These are phyloP conservation scores for Poronia punctata DNA, from an alignment of 495 filamentous ascomycete genomes.

Conservation along the genomic window DNA sequence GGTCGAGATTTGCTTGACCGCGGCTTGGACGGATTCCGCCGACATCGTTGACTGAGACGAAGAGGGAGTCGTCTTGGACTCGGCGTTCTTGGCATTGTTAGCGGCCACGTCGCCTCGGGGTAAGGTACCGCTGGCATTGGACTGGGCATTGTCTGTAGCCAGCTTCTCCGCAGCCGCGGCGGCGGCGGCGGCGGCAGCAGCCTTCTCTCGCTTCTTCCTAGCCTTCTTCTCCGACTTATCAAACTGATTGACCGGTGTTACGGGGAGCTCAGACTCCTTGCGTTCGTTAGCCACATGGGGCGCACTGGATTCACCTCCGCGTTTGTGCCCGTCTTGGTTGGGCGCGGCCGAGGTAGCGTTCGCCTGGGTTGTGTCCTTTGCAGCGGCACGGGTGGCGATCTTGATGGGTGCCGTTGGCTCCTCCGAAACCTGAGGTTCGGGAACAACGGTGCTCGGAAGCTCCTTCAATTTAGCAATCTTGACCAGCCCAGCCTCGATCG, in stretches of 20 bases:
- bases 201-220: slow-evolving; percentile 40
- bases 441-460: slow-evolving; percentile 25
- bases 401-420: slow-evolving; percentile 25
- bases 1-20: slow-evolving; percentile 38
- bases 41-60: slow-evolving; percentile 21
- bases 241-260: slow-evolving; percentile 29
- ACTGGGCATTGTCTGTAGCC: slow-evolving; percentile 19
- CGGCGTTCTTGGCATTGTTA: slow-evolving; percentile 11
- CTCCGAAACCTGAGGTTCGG: slow-evolving; percentile 20
- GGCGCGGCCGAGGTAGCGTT: slow-evolving; percentile 10
- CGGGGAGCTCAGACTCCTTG: slow-evolving; percentile 30
- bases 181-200: slow-evolving; percentile 23
- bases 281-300: slow-evolving; percentile 25
- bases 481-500: slow-evolving; percentile 54
- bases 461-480: slow-evolving; percentile 41
- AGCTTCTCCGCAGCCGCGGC: slow-evolving; percentile 28
- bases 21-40: slow-evolving; percentile 37
- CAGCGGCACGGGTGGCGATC: slow-evolving; percentile 26
- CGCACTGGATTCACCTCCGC: slow-evolving; percentile 9
- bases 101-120: slow-evolving; percentile 11
- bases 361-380: slow-evolving; percentile 32
- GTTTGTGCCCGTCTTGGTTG: slow-evolving; percentile 11
- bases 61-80: slow-evolving; percentile 11
- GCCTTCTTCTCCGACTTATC: slow-evolving; percentile 42
- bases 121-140: slow-evolving; percentile 20